These are phyloP conservation scores for Ehretia macrophylla DNA, from an alignment of 257 asterid species.

Conservation along the genomic window DNA sequence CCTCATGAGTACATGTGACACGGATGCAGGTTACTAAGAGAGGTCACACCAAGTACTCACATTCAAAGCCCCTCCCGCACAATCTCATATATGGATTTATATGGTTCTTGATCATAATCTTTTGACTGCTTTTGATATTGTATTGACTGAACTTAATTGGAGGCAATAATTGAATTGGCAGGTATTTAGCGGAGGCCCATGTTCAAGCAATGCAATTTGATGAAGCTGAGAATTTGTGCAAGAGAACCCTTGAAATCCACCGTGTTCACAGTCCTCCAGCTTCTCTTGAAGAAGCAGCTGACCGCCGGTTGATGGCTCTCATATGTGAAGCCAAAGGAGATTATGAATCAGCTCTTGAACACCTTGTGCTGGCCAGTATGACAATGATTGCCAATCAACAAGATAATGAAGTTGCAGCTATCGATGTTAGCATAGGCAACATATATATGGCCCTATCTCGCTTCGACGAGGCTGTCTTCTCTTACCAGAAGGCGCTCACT, in stretches of 20 bases:
- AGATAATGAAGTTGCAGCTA: slow-evolving; percentile 89
- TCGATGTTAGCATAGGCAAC: slow-evolving; percentile 94
- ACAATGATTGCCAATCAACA: slow-evolving; percentile 97
- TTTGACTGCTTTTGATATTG: slow-evolving; percentile 6
- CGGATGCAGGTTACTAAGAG: too few relatives aligned
- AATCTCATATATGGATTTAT: not conserved
- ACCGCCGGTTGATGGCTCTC: slow-evolving; percentile 95
- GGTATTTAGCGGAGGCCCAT: slow-evolving; percentile 97
- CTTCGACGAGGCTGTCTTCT: slow-evolving; percentile 94
- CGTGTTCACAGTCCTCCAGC: slow-evolving; percentile 98
- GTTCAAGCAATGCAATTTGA: slow-evolving; percentile 98
- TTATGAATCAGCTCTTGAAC: slow-evolving; percentile 90
- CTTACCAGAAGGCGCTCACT: slow-evolving; percentile 97
- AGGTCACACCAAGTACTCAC: too few relatives aligned
- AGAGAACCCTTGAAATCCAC: slow-evolving; percentile 93
- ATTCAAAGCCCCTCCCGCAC: too few relatives aligned
- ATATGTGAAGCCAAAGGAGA: slow-evolving; percentile 95
- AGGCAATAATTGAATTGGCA: slow-evolving; percentile 25
- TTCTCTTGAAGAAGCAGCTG: slow-evolving; percentile 99
- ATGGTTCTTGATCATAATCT: not conserved
- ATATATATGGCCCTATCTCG: slow-evolving; percentile 86
- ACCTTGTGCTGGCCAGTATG: slow-evolving; percentile 98
- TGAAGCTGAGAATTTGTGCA: slow-evolving; percentile 82
- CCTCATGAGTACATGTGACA: too few relatives aligned
- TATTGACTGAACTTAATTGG: too few relatives aligned